Evolutionary conservation across 176 grass and related monocot genomes (phyloP).

Genomic region (Triticum timopheevii): DNA sequence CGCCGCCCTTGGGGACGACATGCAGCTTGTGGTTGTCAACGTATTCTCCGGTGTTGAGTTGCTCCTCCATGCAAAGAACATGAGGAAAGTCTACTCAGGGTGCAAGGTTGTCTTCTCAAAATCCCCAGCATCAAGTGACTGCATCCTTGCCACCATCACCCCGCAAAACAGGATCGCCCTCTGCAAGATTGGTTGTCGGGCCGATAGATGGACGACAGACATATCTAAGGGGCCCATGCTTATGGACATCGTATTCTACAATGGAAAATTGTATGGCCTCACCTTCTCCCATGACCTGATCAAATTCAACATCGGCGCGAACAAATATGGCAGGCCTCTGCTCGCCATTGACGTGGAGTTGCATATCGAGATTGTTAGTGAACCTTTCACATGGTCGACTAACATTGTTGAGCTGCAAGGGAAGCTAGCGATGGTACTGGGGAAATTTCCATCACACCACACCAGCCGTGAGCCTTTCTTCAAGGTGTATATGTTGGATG

Average conservation of each 20-base stretch:
- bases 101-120: neutral
- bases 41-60: neutral
- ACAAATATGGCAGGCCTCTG: neutral
- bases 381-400: too few relatives aligned
- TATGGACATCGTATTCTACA: neutral
- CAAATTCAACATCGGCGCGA: neutral
- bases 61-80: neutral
- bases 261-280: neutral
- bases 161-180: neutral
- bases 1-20: neutral
- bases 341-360: neutral
- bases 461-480: too few relatives aligned
- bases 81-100: too few relatives aligned
- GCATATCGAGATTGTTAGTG: too few relatives aligned
- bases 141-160: neutral
- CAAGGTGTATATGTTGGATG: too few relatives aligned
- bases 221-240: rapidly evolving
- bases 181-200: neutral
- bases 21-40: neutral
- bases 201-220: neutral
- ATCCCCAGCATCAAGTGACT: neutral
- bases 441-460: too few relatives aligned
- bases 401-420: too few relatives aligned
- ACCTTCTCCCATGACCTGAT: neutral
- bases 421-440: too few relatives aligned